A percentile compares a stretch with the other conserved stretches of the same genome.
These are phyloP conservation scores for Serpula lacrymans DNA, from an alignment of 768 basidiomycete species.

Conservation along the genomic window DNA sequence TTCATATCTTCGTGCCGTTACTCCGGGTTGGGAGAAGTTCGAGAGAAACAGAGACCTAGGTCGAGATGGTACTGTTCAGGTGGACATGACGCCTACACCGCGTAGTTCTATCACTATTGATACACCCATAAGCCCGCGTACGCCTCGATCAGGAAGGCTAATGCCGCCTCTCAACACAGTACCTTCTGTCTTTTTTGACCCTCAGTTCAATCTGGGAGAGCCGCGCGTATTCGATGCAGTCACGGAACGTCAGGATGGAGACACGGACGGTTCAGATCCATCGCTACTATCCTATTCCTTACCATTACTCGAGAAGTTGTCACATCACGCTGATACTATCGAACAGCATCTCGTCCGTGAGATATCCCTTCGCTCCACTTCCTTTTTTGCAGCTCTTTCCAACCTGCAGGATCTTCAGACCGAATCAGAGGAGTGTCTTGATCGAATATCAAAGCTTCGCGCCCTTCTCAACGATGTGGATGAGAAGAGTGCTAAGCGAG, in stretches of 20 bases:
- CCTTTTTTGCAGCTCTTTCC: constrained; percentile 94
- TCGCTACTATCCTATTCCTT: constrained; percentile 62
- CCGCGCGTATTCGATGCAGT: constrained; percentile 75
- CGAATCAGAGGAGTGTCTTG: constrained; percentile 81
- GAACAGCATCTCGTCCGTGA: constrained; percentile 94
- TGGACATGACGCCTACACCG: constrained; percentile 13
- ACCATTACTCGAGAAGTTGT: constrained; percentile 84
- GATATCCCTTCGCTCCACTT: constrained; percentile 84
- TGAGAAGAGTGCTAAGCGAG: constrained; percentile 71
- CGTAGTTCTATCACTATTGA: constrained; percentile 6
- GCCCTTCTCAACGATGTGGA: constrained; percentile 72
- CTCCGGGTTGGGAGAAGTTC: constrained; percentile 77
- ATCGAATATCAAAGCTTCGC: constrained; percentile 71
- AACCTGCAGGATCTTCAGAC: constrained; percentile 92
- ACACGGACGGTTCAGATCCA: constrained; percentile 47
- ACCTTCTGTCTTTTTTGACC: constrained; percentile 77
- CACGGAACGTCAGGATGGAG: constrained; percentile 50
- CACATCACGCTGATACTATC: constrained; percentile 88
- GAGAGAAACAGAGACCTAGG: constrained; percentile 39
- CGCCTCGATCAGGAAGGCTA: constrained; percentile 36
- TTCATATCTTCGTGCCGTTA: constrained; percentile 67
- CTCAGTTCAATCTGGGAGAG: constrained; percentile 77
- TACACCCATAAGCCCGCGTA: constrained; percentile 19
- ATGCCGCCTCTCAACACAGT: constrained; percentile 74
- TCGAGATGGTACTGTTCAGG: constrained; percentile 27